Percentiles rank a stretch among this genome's conserved stretches.
These are phyloP conservation scores for Pleurozium schreberi DNA, from an alignment of 225 moss, liverwort and hornwort genomes.

Conservation along the genomic window DNA sequence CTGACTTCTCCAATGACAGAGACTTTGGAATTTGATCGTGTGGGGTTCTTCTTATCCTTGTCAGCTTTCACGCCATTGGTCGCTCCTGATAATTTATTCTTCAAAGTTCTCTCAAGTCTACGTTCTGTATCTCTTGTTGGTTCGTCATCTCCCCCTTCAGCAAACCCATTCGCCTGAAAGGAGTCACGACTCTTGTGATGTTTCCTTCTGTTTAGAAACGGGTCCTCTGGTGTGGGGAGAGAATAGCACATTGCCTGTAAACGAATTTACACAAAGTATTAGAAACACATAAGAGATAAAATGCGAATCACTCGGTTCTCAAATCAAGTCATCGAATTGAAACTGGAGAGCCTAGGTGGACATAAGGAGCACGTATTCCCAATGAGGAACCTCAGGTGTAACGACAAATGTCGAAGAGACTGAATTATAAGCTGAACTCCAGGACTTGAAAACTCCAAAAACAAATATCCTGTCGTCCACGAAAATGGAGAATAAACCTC, in stretches of 20 bases:
- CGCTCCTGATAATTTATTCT: neutral
- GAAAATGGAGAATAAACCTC: neutral
- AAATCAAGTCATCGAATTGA: neutral
- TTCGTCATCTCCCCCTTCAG: neutral
- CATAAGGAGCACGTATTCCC: neutral
- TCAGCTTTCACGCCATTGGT: neutral
- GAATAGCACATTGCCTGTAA: conserved; percentile 90
- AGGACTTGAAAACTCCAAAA: neutral
- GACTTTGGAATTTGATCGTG: neutral
- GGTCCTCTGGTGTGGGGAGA: conserved; percentile 83
- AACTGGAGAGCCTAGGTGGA: neutral
- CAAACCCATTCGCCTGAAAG: neutral
- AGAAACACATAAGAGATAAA: neutral
- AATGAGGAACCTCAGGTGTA: neutral
- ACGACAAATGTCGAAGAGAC: neutral
- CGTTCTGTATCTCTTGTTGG: neutral
- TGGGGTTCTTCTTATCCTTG: neutral
- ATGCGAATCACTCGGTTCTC: neutral
- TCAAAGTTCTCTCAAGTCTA: neutral
- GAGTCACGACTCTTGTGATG: conserved; percentile 15
- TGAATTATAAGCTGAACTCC: neutral
- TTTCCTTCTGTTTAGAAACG: conserved; percentile 61
- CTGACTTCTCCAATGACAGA: neutral
- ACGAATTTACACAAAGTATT: neutral
- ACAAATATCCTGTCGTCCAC: neutral